Evolutionary conservation across 139 green algal species (phyloP).

Genomic region (Limnomonas spitsbergensis): DNA sequence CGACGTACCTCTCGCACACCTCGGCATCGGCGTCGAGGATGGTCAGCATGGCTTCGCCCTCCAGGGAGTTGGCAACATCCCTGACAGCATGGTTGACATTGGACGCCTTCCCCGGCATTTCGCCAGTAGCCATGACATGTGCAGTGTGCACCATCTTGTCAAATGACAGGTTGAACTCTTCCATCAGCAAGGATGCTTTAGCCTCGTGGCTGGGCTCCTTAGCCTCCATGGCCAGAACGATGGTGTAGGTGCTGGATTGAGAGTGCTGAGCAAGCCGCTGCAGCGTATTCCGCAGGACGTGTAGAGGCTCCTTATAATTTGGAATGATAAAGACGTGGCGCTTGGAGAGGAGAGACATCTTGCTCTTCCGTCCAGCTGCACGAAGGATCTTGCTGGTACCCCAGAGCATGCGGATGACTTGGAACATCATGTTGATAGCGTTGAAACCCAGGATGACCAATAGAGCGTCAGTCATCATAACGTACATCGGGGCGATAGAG

Average conservation of each 20-base stretch:
- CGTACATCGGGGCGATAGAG: not conserved
- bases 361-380: slow-evolving; percentile 9
- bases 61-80: slow-evolving; percentile 23
- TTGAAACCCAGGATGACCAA: slow-evolving; percentile 19
- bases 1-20: slow-evolving; percentile 13
- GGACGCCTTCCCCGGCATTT: slow-evolving; percentile 41
- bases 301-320: slow-evolving; percentile 43
- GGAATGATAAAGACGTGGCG: slow-evolving; percentile 45
- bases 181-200: slow-evolving; percentile 32
- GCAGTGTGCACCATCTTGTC: slow-evolving; percentile 26
- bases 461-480: not conserved
- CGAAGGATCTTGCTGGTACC: slow-evolving; percentile 5
- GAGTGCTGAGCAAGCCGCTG: slow-evolving; percentile 25
- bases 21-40: slow-evolving; percentile 41
- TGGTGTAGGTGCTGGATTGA: slow-evolving; percentile 28
- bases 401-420: slow-evolving; percentile 29
- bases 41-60: slow-evolving; percentile 26
- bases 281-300: slow-evolving; percentile 31
- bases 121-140: slow-evolving; percentile 20
- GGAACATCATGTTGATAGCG: slow-evolving; percentile 20
- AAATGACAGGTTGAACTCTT: slow-evolving; percentile 33
- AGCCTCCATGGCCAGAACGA: slow-evolving; percentile 42
- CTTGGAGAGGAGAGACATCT: slow-evolving; percentile 4
- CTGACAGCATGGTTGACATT: slow-evolving; percentile 42
- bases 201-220: slow-evolving; percentile 26